Evolutionary conservation across 768 basidiomycete species (phyloP), one percentile per base, ranked within the genome.

Genomic region (Tulasnella sp.): DNA sequence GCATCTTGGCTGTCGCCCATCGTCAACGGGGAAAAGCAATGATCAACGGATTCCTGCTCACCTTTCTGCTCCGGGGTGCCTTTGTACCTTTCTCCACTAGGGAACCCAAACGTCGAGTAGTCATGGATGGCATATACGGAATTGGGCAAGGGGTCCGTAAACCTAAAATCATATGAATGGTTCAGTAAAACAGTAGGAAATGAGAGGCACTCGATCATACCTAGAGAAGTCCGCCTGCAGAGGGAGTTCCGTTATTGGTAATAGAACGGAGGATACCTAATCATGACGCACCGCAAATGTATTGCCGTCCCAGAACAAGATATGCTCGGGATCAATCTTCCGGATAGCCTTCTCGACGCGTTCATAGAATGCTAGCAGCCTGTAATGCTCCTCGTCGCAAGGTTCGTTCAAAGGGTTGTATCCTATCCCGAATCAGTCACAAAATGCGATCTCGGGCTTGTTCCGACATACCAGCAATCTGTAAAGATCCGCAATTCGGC

Each of bases 371-470:
- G 61, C 66, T 60, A 87, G 64, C 52, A 91, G 69, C 43, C 82
- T 73, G 9, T 71, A 75, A 67, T 86, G 84, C 46, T 78, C 71
- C 14, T 80, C 71, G 65, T 89, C 87, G 2, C 86, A 79, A 35
- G 84, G 82, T 69, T 91, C 87, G 75, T 90, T 92, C 45, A 91
- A 72, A 3, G 82, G 84, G 68, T 90, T 90, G 70, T 86, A 91
- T 15, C 87, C 55, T 52, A 25, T 21, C 43, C 14, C n/a, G 27
- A 17, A 29, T 19, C 35, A 39, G 23, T 2, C 23, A 40, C 39
- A 48, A 43, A 43, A 25, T 1, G 12, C 1, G 27, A 21, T 21
- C 14, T 12, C 55, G 14, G 23, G 0, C 14, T n/a, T 2, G 27
- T 36, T 6, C 2, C 3, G 15, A 45, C 55, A 36, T 19, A 57